Percentiles rank a stretch among this genome's conserved stretches.
These are phyloP conservation scores for Citrus australasica DNA, from an alignment of 345 rosid species.

Conservation along the genomic window DNA sequence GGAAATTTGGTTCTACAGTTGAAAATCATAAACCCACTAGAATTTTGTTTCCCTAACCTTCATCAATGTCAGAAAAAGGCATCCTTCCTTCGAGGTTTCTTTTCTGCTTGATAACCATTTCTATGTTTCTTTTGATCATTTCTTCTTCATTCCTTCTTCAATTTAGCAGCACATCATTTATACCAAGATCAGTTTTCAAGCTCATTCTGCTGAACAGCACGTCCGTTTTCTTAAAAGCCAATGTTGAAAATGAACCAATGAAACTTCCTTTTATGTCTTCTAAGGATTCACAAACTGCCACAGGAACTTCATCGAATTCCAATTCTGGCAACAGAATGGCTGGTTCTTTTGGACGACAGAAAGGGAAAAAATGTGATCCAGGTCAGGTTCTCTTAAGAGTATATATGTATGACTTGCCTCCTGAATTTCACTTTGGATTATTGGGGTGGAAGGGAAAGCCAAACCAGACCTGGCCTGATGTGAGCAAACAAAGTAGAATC, in stretches of 20 bases:
- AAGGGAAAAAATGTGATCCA: constrained; percentile 21
- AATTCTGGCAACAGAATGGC: constrained; percentile 4
- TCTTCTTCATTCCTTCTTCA: constrained; percentile 64
- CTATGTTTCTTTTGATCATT: constrained; percentile 47
- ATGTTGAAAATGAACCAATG: constrained; percentile 24
- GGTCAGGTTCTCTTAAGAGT: constrained; percentile 45
- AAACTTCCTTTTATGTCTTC: constrained; percentile 33
- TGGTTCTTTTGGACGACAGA: constrained; percentile 13
- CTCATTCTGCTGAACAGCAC: constrained; percentile 57
- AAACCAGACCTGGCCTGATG: constrained; percentile 62
- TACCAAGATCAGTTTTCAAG: constrained; percentile 57
- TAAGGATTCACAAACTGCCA: constrained; percentile 10
- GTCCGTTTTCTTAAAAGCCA: constrained; percentile 32
- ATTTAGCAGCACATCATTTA: constrained; percentile 41
- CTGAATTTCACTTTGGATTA: constrained; percentile 83
- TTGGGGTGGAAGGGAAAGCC: constrained; percentile 67
- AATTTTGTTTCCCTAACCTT: not conserved
- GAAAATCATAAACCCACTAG: not conserved
- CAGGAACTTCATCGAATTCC: constrained; percentile 10
- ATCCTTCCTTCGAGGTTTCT: constrained; percentile 51
- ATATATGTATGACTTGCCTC: constrained; percentile 80
- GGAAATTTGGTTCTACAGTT: not conserved
- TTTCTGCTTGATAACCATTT: constrained; percentile 49
- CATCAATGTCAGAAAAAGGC: constrained; percentile 56
- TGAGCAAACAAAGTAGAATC: constrained; percentile 32